Conservation (phyloP, 148 eudicot species). For the Cornus controversa region DNA sequence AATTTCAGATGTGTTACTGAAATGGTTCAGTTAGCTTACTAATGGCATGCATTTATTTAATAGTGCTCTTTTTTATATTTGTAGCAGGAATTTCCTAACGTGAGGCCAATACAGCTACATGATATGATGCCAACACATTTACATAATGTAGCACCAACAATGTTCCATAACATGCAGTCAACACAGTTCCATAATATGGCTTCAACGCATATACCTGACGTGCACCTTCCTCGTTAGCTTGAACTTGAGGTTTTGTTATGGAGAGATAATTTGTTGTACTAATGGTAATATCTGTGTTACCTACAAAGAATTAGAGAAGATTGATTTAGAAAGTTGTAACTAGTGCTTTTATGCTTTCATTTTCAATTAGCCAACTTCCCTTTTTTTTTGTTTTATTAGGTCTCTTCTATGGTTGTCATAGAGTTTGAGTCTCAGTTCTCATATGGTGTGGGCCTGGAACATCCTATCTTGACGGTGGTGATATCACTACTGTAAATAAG, state of each 20-base stretch:
- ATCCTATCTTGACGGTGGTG: too few relatives aligned
- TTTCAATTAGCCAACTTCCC: too few relatives aligned
- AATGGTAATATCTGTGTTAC: background rate
- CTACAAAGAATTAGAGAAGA: background rate
- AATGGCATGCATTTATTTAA: too few relatives aligned
- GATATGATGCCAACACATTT: conserved; percentile 41
- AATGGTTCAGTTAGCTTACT: too few relatives aligned
- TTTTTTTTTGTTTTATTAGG: too few relatives aligned
- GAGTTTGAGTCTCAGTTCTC: too few relatives aligned
- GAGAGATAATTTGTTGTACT: background rate
- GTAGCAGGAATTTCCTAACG: conserved; percentile 40
- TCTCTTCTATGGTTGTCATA: too few relatives aligned
- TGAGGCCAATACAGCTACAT: conserved; percentile 42
- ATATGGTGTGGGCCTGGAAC: too few relatives aligned
- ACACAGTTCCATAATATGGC: conserved; percentile 28
- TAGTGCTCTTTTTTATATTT: background rate
- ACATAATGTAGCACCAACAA: conserved; percentile 26
- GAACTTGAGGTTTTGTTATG: background rate
- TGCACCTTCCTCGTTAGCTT: conserved; percentile 21
- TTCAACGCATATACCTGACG: conserved; percentile 18
- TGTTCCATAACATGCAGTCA: conserved; percentile 35
- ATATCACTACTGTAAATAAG: too few relatives aligned
- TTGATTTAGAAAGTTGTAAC: background rate
- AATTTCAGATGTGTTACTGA: background rate
- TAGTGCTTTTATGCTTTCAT: too few relatives aligned